Evolutionary conservation across 306 rosid genomes (phyloP).

Genomic region (Prunus padus): DNA sequence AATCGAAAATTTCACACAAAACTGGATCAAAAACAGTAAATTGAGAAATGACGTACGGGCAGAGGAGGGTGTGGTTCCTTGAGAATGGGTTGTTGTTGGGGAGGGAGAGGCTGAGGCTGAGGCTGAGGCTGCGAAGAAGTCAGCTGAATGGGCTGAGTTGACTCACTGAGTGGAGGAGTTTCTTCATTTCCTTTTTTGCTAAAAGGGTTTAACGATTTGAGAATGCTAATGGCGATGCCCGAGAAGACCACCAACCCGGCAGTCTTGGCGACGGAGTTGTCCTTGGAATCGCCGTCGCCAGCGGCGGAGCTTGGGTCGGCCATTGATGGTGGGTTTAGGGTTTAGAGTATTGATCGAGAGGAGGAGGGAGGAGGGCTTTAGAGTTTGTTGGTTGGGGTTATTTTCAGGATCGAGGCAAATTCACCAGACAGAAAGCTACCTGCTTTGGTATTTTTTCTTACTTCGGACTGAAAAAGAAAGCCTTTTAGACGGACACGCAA

Average conservation of each 20-base stretch:
- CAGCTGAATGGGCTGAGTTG: constrained; percentile 16
- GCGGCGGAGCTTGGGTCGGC: constrained; percentile 17
- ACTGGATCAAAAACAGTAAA: too few relatives aligned
- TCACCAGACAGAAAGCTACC: too few relatives aligned
- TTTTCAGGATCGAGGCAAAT: too few relatives aligned
- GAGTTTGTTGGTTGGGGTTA: not conserved
- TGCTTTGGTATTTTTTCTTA: too few relatives aligned
- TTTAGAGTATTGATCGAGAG: not conserved
- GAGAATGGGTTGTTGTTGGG: constrained; percentile 8
- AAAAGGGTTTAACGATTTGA: constrained; percentile 33
- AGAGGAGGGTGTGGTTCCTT: not conserved
- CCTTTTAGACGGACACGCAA: too few relatives aligned
- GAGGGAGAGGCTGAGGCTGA: constrained; percentile 5
- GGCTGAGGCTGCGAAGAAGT: not conserved
- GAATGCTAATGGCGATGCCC: constrained; percentile 35
- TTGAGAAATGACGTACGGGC: not conserved
- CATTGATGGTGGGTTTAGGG: constrained; percentile 13
- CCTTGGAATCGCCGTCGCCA: constrained; percentile 18
- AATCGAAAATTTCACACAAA: too few relatives aligned
- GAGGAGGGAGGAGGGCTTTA: not conserved
- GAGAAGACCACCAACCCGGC: constrained; percentile 30
- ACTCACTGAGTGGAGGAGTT: constrained; percentile 13
- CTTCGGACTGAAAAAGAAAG: too few relatives aligned
- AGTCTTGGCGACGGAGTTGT: constrained; percentile 17
- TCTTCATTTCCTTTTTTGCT: constrained; percentile 10